Evolutionary conservation across 495 filamentous ascomycete species (phyloP), one percentile per base, ranked within the genome.

Genomic region (Thermochaetoides thermophila): DNA sequence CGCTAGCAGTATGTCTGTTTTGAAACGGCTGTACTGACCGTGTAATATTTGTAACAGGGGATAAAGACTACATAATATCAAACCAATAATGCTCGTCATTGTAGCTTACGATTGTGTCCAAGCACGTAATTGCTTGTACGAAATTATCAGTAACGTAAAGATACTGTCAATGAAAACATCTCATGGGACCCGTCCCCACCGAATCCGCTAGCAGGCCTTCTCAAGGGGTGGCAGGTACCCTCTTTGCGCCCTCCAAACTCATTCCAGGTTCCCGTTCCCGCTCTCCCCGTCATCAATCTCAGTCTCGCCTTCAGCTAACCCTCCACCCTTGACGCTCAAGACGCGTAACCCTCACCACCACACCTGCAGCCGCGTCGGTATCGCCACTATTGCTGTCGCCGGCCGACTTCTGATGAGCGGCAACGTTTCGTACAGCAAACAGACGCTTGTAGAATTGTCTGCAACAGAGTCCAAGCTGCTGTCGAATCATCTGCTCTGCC

Each of bases 171-270:
- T n/a, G n/a, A n/a, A n/a, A n/a, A n/a, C n/a, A n/a, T n/a, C n/a
- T n/a, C n/a, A n/a, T n/a, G n/a, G n/a, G n/a, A n/a, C n/a, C n/a
- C n/a, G n/a, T n/a, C n/a, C n/a, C n/a, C n/a, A n/a, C n/a, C n/a
- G n/a, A n/a, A n/a, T 19, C 5, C 17, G 12, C 25, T 33, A 21
- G 35, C 22, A 14, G 4, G 22, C 17, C 17, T 13, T 4, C 19
- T 13, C 29, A 29, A 21, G 30, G 24, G 20, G 37, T n/a, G 31
- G 25, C 31, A 18, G 31, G 18, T 17, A 27, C 31, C 30, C 36
- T 34, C 37, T 11, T 16, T 24, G 35, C 10, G 11, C 31, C 37
- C 26, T 24, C 36, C 37, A 33, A 39, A 24, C 37, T 34, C 37
- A 34, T 39, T 34, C 31, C 31, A 37, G 26, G 27, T 29, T 31